A percentile compares a stretch with the other conserved stretches of the same genome.
Conservation (phyloP, 2,329 filamentous ascomycete species). For the Talaromyces islandicus region DNA sequence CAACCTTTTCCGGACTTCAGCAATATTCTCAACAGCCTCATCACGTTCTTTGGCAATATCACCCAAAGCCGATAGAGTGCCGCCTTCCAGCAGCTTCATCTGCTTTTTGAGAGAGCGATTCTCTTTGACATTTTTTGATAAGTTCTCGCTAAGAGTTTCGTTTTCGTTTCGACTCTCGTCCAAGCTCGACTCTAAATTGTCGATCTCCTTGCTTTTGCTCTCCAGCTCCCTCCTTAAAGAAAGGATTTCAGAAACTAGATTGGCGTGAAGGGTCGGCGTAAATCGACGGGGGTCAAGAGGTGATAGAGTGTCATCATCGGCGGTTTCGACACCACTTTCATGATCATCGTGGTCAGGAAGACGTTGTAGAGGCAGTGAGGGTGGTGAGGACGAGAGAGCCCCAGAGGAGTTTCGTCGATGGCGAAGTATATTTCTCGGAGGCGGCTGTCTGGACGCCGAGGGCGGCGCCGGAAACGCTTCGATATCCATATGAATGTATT, state of each 20-base stretch:
- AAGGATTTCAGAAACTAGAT: slow-evolving; percentile 89
- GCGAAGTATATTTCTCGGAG: slow-evolving; percentile 51
- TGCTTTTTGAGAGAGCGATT: slow-evolving; percentile 76
- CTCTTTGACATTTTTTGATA: slow-evolving; percentile 66
- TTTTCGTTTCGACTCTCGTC: slow-evolving; percentile 68
- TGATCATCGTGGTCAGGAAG: slow-evolving; percentile 33
- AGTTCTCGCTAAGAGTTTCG: slow-evolving; percentile 59
- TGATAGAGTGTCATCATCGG: slow-evolving; percentile 59
- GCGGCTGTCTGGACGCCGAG: slow-evolving; percentile 66
- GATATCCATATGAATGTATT: neutral
- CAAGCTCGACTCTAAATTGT: slow-evolving; percentile 71
- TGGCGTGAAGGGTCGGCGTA: slow-evolving; percentile 91
- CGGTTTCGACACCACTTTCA: slow-evolving; percentile 29
- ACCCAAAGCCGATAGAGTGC: slow-evolving; percentile 76
- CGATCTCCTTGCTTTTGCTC: slow-evolving; percentile 79
- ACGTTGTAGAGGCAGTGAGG: slow-evolving; percentile 44
- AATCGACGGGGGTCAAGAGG: slow-evolving; percentile 86
- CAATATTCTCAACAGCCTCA: slow-evolving; percentile 65
- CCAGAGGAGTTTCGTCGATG: slow-evolving; percentile 60
- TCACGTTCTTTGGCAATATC: slow-evolving; percentile 83
- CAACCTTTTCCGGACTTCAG: slow-evolving; percentile 70
- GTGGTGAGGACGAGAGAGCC: slow-evolving; percentile 53
- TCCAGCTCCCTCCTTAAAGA: slow-evolving; percentile 82
- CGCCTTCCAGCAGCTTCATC: slow-evolving; percentile 78
- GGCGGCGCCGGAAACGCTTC: slow-evolving; percentile 54